phyloP scores from a whole-genome alignment of 2,329 filamentous ascomycete species.

The Clonostachys sp. region DNA sequence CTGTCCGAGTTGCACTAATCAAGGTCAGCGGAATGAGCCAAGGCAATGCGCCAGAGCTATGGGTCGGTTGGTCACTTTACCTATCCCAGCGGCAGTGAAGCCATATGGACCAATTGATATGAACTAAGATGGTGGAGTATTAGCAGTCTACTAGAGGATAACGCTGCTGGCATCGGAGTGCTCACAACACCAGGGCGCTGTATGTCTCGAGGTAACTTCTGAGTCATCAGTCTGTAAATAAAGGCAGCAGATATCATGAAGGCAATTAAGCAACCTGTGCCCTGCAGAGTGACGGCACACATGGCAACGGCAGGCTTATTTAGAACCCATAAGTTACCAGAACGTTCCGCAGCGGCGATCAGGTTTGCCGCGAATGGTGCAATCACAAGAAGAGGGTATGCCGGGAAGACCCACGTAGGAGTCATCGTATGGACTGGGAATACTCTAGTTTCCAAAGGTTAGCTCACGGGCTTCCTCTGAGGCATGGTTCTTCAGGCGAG shows the following conservation, averaged over 20 bases:
- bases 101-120: constrained; percentile 75
- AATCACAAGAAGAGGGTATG: constrained; percentile 74
- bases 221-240: constrained; percentile 82
- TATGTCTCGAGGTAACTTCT: constrained; percentile 73
- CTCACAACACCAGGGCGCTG: constrained; percentile 68
- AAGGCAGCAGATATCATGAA: constrained; percentile 84
- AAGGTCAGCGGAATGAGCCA: too few species aligned
- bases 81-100: constrained; percentile 43
- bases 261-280: constrained; percentile 50
- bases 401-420: constrained; percentile 83
- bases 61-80: too few species aligned
- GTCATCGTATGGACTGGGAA: constrained; percentile 78
- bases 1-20: constrained; percentile 34
- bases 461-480: not conserved
- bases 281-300: constrained; percentile 45
- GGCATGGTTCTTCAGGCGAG: not conserved
- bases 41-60: too few species aligned
- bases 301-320: constrained; percentile 41
- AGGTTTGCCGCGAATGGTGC: constrained; percentile 66
- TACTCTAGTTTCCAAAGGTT: constrained; percentile 22
- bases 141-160: not conserved
- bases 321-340: constrained; percentile 16
- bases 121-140: constrained; percentile 41
- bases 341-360: constrained; percentile 31
- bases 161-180: constrained; percentile 1